These are phyloP conservation scores for Lodderomyces metapsilosis DNA, from an alignment of 1,139 yeast genomes.

Conservation along the genomic window DNA sequence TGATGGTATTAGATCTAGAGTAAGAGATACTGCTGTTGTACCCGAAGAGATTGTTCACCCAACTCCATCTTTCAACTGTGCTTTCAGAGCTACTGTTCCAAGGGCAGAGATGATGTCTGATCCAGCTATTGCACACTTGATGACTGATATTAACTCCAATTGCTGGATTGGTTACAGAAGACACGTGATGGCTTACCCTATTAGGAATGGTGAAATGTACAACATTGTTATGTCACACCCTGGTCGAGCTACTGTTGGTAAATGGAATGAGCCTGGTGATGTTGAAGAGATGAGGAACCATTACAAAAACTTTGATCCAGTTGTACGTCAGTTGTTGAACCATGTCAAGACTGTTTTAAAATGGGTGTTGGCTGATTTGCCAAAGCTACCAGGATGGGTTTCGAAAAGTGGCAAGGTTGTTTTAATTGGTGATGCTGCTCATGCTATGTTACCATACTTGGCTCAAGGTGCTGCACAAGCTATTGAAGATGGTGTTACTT, in stretches of 20 bases:
- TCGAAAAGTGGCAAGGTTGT: conserved; percentile 1
- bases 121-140: conserved; percentile 1
- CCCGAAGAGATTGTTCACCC: conserved; percentile 1
- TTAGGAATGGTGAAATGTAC: conserved; percentile 1
- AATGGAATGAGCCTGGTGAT: conserved; percentile 1
- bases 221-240: conserved; percentile 2
- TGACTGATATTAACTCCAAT: conserved; percentile 1
- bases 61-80: conserved; percentile 2
- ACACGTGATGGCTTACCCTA: conserved; percentile 3
- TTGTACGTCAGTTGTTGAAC: neutral
- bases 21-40: conserved; percentile 1
- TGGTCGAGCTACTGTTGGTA: conserved; percentile 1
- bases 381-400: conserved; percentile 1
- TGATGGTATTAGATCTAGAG: conserved; percentile 1
- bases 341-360: neutral
- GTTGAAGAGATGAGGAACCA: conserved; percentile 2
- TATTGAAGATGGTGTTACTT: conserved; percentile 1
- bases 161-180: conserved; percentile 2
- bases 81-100: conserved; percentile 1
- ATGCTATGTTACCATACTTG: conserved; percentile 1
- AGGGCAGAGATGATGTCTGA: neutral
- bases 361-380: conserved; percentile 2
- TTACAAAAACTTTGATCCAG: conserved; percentile 1
- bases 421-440: conserved; percentile 2
- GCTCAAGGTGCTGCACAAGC: conserved; percentile 2